Evolutionary conservation across 23 red algal genomes (phyloP).

Genomic region (Agarophyton chilense): DNA sequence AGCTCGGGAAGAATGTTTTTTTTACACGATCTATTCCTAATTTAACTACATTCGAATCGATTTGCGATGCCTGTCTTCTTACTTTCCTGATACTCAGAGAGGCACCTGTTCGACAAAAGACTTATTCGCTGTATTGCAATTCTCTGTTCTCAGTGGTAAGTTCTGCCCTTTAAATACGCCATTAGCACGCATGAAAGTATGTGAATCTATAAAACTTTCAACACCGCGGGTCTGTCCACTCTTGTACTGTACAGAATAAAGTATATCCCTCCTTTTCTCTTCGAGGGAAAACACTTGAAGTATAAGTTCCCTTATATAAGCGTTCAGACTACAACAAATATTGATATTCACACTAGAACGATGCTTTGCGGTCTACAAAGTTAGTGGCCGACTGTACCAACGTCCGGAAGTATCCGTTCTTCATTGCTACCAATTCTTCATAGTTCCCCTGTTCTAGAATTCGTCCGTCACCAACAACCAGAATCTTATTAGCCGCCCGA

Average conservation of each 20-base stretch:
- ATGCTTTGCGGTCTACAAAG: not conserved
- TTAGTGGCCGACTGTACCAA: slow-evolving; percentile 71
- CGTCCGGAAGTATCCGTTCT: slow-evolving; percentile 72
- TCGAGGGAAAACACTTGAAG: not conserved
- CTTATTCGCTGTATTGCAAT: no score
- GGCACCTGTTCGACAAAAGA: no score
- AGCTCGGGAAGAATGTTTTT: no score
- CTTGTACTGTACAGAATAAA: not conserved
- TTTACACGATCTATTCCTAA: no score
- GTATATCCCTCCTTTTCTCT: not conserved
- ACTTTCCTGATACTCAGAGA: no score
- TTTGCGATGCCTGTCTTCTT: no score
- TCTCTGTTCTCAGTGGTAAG: no score
- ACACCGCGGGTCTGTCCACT: no score
- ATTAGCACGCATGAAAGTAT: no score
- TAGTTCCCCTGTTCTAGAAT: slow-evolving; percentile 84
- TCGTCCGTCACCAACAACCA: slow-evolving; percentile 78
- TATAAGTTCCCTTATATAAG: not conserved
- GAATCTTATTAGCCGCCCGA: slow-evolving; percentile 78
- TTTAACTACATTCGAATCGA: no score
- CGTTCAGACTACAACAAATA: not conserved
- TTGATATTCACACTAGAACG: not conserved
- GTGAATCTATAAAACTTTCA: no score
- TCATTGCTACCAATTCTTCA: slow-evolving; percentile 59
- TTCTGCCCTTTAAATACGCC: no score